A percentile compares a stretch with the other conserved stretches of the same genome.
phyloP scores from a whole-genome alignment of 331 rosid species.

The Acacia pycnantha region DNA sequence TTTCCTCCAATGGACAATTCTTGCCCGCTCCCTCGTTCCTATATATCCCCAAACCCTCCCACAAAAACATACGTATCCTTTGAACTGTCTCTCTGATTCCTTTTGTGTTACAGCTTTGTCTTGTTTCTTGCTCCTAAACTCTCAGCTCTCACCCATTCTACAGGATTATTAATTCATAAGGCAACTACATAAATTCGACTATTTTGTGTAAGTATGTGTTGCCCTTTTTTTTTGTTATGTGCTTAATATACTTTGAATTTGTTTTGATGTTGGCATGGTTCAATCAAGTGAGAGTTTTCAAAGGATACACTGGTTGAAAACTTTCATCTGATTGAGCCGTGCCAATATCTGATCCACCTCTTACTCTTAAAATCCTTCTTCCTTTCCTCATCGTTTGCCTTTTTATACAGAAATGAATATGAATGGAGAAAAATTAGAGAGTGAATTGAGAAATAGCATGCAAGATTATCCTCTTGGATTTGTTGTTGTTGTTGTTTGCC shows the following conservation, averaged over 20 bases:
- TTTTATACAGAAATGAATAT: not conserved
- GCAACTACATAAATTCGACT: not conserved
- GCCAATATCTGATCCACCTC: conserved; percentile 63
- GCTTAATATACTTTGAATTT: not conserved
- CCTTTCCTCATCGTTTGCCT: not conserved
- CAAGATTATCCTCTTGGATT: not conserved
- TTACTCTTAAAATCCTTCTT: not conserved
- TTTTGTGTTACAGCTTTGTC: not conserved
- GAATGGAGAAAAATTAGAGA: not conserved
- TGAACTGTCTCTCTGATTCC: not conserved
- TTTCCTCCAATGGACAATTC: not conserved
- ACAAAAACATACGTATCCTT: not conserved
- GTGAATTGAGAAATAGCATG: not conserved
- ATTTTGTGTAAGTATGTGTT: not conserved
- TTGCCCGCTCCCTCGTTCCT: not conserved
- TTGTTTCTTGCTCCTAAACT: not conserved
- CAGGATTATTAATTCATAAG: not conserved
- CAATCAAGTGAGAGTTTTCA: conserved; percentile 19
- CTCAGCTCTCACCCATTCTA: not conserved
- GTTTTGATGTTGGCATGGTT: conserved; percentile 29
- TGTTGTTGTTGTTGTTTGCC: not conserved
- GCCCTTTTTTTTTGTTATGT: not conserved
- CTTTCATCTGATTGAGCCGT: conserved; percentile 85
- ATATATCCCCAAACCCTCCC: not conserved
- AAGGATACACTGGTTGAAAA: not conserved